Evolutionary conservation across 768 basidiomycete genomes (phyloP), one percentile per base, ranked within the genome.

Genomic region (Collybia sordida): DNA sequence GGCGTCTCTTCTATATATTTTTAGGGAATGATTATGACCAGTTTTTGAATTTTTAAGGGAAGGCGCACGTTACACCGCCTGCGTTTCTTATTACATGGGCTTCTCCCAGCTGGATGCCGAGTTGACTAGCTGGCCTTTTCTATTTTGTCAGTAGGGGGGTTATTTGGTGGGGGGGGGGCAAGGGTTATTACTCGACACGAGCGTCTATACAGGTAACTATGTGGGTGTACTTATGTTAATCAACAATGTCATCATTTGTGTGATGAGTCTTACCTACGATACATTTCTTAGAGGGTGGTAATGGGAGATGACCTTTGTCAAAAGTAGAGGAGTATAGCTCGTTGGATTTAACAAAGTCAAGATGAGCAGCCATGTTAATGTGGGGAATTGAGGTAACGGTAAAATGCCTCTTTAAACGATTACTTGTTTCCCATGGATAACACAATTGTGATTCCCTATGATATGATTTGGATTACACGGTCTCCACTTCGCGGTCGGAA

Each of bases 171-270:
- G n/a, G n/a, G 6, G 6, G 24, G 24, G 47, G 51, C 4, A 21
- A 3, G 15, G 23, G 17, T 8, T 21, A 50, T 60, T 60, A 86
- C 83, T 87, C 80, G 55, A 88, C 71, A 45, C 86, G 81, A 43
- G 85, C 83, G 62, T 88, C 86, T 85, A 88, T 90, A 69, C 85
- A 87, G 17, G 83, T 84, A 23, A 84, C 80, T 83, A 21, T 25
- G 17, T 18, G 6, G 43, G 6, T 36, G 22, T 39, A 9, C 7
- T 38, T 5, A 14, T 4, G 38, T 18, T 12, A 31, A 6, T n/a
- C 1, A 8, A 17, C 31, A 31, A 31, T 31, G 14, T 11, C 3
- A 14, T 31, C 9, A 14, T 3, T 12, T 14, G 31, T 31, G 9
- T 11, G 31, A 31, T 11, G 31, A 31, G 18, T 7, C 64, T 45